phyloP scores from a whole-genome alignment of 2,329 filamentous ascomycete genomes.

The Trichoderma lentiforme region DNA sequence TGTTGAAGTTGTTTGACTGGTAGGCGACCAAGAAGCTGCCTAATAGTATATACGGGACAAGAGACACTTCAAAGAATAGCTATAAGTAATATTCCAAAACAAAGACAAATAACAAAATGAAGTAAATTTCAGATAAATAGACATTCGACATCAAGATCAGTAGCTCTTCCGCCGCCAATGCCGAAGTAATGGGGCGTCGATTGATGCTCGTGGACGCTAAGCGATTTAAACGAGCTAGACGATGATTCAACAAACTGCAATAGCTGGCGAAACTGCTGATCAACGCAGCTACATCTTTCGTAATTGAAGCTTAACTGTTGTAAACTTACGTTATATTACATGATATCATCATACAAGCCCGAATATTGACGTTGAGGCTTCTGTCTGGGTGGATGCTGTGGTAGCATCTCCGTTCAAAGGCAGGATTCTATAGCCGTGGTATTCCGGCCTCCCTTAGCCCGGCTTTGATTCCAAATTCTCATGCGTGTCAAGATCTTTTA shows the following conservation, averaged over 20 bases:
- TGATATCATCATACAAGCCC: not conserved
- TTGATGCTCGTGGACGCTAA: not conserved
- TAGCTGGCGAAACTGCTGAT: not conserved
- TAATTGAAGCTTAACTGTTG: not conserved
- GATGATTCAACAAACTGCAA: not conserved
- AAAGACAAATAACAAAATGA: fast-evolving
- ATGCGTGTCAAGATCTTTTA: not conserved
- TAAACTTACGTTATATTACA: not conserved
- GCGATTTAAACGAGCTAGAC: not conserved
- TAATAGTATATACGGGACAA: not conserved
- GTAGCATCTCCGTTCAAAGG: not conserved
- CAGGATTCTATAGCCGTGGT: not conserved
- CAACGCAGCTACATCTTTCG: not conserved
- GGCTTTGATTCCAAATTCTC: not conserved
- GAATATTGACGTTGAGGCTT: not conserved
- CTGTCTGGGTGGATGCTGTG: not conserved
- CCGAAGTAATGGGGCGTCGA: not conserved
- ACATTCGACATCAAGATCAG: not conserved
- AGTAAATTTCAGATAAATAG: not conserved
- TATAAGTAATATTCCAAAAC: too few relatives aligned
- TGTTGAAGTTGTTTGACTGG: not conserved
- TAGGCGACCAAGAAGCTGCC: not conserved
- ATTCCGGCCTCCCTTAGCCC: not conserved
- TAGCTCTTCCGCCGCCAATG: not conserved
- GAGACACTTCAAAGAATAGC: not conserved